Evolutionary conservation across 2,329 filamentous ascomycete species (phyloP).

Genomic region (Thelonectria olida): DNA sequence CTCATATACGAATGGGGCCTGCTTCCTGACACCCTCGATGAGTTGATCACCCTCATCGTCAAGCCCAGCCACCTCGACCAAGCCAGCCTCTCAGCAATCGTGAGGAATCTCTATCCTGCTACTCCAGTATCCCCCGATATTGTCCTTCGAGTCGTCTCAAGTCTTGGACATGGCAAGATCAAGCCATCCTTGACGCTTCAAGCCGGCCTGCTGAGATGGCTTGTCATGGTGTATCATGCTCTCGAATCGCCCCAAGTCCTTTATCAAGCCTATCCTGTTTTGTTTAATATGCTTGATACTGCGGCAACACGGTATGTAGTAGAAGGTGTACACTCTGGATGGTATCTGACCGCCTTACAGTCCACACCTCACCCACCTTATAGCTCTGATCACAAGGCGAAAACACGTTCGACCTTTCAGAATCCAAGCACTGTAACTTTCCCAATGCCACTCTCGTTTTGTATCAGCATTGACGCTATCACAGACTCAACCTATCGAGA

Average conservation of each 20-base stretch:
- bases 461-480: constrained; percentile 3
- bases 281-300: constrained; percentile 86
- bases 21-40: constrained; percentile 64
- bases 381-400: constrained; percentile 81
- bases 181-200: constrained; percentile 80
- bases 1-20: constrained; percentile 76
- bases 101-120: constrained; percentile 82
- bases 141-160: constrained; percentile 73
- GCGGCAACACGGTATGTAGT: constrained; percentile 72
- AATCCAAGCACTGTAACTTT: constrained; percentile 74
- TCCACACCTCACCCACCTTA: constrained; percentile 75
- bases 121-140: constrained; percentile 67
- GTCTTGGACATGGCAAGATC: constrained; percentile 78
- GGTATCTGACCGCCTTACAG: constrained; percentile 46
- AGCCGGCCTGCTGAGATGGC: constrained; percentile 77
- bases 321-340: neutral
- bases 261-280: constrained; percentile 75
- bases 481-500: constrained; percentile 64
- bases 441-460: neutral
- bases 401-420: constrained; percentile 86
- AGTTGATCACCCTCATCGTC: constrained; percentile 74
- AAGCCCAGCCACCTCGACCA: constrained; percentile 78
- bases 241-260: constrained; percentile 71
- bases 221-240: constrained; percentile 78
- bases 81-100: constrained; percentile 72